Evolutionary conservation across 768 basidiomycete genomes (phyloP), one percentile per base, ranked within the genome.

Genomic region (Boletales sp.): DNA sequence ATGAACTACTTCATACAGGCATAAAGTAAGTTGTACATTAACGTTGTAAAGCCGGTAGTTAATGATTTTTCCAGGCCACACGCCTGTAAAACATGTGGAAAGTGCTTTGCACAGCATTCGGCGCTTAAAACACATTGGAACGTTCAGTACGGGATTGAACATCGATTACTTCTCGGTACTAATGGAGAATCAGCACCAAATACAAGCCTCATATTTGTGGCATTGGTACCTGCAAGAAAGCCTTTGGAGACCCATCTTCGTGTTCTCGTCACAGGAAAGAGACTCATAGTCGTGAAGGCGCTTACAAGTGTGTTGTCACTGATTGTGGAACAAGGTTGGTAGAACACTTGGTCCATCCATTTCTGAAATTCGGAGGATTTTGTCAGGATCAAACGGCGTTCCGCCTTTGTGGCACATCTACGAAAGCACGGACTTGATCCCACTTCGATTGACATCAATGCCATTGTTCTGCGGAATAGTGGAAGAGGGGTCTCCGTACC

Each of bases 201-300:
- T 65, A 49, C 10, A 82, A 79, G 62, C 85, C 84, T 2, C 76
- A 72, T 56, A 46, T 45, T 6, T 89, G 87, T 57, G 71, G 69
- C 13, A 68, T 75, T 38, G 57, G 65, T 9, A 65, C 61, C 18
- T 87, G 86, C 58, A 49, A 46, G 10, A 70, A 76, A 30, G 64
- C 70, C 13, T 88, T 88, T 55, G 80, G 80, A 13, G 86, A 88
- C 57, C 86, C 84, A 11, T 87, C 86, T 0, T 87, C 86, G 40
- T 71, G 82, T 54, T 70, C 78, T 30, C 81, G 86, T 9, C 86
- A 88, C 57, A 72, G 74, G 48, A 80, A 76, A 59, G 84, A 87
- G 64, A 77, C 71, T 3, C 86, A 87, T 58, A 56, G 62, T 15
- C 63, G 62, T 3, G 51, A 69, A 21, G 72, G 72, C 25, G 69